Percentiles rank a stretch among this genome's conserved stretches.
phyloP scores from a whole-genome alignment of 352 stramenopile genomes.

The Phytophthora fragariaefolia region DNA sequence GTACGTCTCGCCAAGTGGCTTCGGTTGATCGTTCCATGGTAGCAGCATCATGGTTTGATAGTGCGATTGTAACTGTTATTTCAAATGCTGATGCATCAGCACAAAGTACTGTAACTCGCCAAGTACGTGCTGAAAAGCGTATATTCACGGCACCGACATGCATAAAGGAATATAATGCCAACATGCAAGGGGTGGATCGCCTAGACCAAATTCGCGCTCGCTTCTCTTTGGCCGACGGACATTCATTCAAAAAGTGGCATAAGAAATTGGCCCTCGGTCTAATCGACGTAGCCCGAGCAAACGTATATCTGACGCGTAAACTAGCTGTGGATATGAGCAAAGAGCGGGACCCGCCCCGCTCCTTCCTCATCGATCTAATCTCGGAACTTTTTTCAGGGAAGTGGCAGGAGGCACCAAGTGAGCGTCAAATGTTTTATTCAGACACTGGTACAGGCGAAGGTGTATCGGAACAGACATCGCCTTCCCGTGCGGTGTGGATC shows the following conservation, averaged over 20 bases:
- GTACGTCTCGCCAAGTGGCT: slow-evolving; percentile 20
- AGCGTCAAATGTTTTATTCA: too few species aligned
- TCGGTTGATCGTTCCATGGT: slow-evolving; percentile 19
- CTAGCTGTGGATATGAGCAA: too few species aligned
- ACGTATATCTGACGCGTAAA: too few species aligned
- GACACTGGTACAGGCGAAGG: too few species aligned
- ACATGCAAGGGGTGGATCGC: slow-evolving; percentile 43
- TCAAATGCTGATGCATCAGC: slow-evolving; percentile 34
- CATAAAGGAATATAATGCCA: slow-evolving; percentile 36
- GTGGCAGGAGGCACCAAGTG: too few species aligned
- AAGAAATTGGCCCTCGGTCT: slow-evolving; percentile 33
- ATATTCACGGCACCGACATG: too few species aligned
- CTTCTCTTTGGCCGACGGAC: slow-evolving; percentile 38
- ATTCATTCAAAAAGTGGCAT: slow-evolving; percentile 43
- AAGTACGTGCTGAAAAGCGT: slow-evolving; percentile 9
- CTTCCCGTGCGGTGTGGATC: too few species aligned
- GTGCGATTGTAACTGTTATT: slow-evolving; percentile 19
- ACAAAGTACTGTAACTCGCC: slow-evolving; percentile 20
- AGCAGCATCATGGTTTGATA: slow-evolving; percentile 35
- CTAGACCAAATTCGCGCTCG: slow-evolving; percentile 35
- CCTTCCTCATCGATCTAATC: too few species aligned
- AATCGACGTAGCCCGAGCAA: too few species aligned
- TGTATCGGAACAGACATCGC: too few species aligned
- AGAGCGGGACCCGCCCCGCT: too few species aligned
- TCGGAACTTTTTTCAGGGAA: too few species aligned